phyloP scores from a whole-genome alignment of 768 basidiomycete genomes.

The Mycena floridula region DNA sequence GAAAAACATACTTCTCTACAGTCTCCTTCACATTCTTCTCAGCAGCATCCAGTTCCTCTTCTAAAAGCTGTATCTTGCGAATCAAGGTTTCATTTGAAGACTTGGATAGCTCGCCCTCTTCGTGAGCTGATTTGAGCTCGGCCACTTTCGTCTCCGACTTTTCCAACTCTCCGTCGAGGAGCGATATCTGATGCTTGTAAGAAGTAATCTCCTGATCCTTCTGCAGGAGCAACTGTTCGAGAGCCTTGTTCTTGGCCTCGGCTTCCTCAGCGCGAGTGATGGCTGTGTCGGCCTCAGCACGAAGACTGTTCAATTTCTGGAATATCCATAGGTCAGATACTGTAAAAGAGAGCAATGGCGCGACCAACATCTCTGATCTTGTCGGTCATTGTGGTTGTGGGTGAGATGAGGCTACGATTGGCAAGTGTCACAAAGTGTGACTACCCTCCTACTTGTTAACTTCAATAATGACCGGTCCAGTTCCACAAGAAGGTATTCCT shows the following conservation, averaged over 20 bases:
- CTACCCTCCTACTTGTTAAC: too few relatives aligned
- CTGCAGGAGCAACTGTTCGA: constrained; percentile 65
- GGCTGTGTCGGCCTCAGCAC: constrained; percentile 79
- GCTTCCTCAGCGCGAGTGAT: constrained; percentile 80
- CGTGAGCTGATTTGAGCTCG: constrained; percentile 57
- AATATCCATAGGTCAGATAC: not conserved
- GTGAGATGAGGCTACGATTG: too few relatives aligned
- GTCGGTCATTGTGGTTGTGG: constrained; percentile 38
- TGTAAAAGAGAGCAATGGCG: not conserved
- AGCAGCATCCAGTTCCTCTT: constrained; percentile 91
- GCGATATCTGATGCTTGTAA: constrained; percentile 60
- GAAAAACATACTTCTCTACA: constrained; percentile 78
- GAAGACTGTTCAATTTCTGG: constrained; percentile 74
- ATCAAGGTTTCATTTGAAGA: constrained; percentile 64
- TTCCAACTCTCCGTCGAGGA: constrained; percentile 64
- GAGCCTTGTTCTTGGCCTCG: constrained; percentile 76
- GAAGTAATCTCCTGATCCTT: constrained; percentile 87
- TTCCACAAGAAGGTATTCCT: constrained; percentile 70
- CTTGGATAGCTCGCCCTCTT: constrained; percentile 66
- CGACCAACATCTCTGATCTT: constrained; percentile 43
- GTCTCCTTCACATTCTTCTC: constrained; percentile 98
- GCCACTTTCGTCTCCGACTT: constrained; percentile 60
- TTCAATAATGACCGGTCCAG: constrained; percentile 61
- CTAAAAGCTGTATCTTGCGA: constrained; percentile 86
- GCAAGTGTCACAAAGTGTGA: too few relatives aligned